Percentiles rank a stretch among this genome's conserved stretches.
Conservation (phyloP, 768 basidiomycete genomes). For the Suillus americanus region DNA sequence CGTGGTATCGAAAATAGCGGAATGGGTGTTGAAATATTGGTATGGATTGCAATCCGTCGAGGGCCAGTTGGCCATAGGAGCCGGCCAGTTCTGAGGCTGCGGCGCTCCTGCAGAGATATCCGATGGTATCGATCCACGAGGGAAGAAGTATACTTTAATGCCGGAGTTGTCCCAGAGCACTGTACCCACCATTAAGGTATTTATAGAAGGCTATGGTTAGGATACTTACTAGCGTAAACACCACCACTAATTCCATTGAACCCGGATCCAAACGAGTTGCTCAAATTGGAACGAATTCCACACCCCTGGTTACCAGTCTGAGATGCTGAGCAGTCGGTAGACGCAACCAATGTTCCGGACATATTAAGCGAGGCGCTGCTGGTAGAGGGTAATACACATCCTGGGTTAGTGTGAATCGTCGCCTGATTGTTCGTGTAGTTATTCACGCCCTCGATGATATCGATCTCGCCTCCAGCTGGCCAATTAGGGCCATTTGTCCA, state of each 20-base stretch:
- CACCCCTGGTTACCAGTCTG: slow-evolving; percentile 81
- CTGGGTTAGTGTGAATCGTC: slow-evolving; percentile 75
- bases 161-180: slow-evolving; percentile 79
- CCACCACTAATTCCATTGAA: slow-evolving; percentile 89
- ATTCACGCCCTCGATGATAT: slow-evolving; percentile 82
- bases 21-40: slow-evolving; percentile 75
- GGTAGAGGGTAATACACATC: slow-evolving; percentile 60
- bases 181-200: slow-evolving; percentile 27
- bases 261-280: slow-evolving; percentile 73
- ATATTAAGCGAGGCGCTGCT: slow-evolving; percentile 50
- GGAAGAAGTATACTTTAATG: slow-evolving; percentile 82
- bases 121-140: slow-evolving; percentile 65
- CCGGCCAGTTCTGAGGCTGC: slow-evolving; percentile 73
- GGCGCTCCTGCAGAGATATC: slow-evolving; percentile 80
- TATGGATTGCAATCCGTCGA: slow-evolving; percentile 72
- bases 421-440: slow-evolving; percentile 81
- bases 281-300: slow-evolving; percentile 62
- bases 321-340: slow-evolving; percentile 68
- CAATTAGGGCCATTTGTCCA: slow-evolving; percentile 51
- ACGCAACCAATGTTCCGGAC: slow-evolving; percentile 63
- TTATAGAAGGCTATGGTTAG: slow-evolving; percentile 7
- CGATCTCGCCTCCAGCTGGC: slow-evolving; percentile 66
- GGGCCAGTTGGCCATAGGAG: slow-evolving; percentile 78
- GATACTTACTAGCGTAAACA: slow-evolving; percentile 80
- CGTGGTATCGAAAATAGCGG: slow-evolving; percentile 83